phyloP scores from a whole-genome alignment of 306 rosid species.

The Vachellia collinsii region DNA sequence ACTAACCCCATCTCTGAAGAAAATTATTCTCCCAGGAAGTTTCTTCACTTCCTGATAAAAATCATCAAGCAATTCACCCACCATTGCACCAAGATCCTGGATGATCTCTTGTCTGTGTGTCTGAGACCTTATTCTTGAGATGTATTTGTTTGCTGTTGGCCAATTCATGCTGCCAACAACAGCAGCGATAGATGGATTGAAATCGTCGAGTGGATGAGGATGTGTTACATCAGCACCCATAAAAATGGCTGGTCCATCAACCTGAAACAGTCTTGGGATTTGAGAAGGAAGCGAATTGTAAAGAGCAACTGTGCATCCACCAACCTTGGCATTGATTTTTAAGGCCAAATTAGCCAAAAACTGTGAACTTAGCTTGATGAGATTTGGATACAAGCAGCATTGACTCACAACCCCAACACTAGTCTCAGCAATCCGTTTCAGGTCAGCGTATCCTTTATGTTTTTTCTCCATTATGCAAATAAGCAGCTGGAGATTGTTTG shows the following conservation, averaged over 20 bases:
- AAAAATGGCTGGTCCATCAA: slow-evolving; percentile 78
- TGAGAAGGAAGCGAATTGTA: slow-evolving; percentile 87
- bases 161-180: slow-evolving; percentile 99
- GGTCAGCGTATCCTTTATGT: slow-evolving; percentile 89
- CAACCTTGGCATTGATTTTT: slow-evolving; percentile 95
- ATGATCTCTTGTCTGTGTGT: slow-evolving; percentile 96
- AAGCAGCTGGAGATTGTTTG: slow-evolving; percentile 88
- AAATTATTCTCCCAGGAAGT: slow-evolving; percentile 80
- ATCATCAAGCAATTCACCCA: slow-evolving; percentile 83
- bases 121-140: slow-evolving; percentile 98
- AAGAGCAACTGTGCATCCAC: slow-evolving; percentile 93
- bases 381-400: slow-evolving; percentile 88
- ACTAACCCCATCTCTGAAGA: slow-evolving; percentile 96
- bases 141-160: slow-evolving; percentile 96
- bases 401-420: slow-evolving; percentile 87
- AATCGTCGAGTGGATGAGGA: slow-evolving; percentile 97
- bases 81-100: slow-evolving; percentile 83
- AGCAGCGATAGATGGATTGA: slow-evolving; percentile 95
- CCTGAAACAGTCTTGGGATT: slow-evolving; percentile 70
- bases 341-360: slow-evolving; percentile 91
- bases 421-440: slow-evolving; percentile 94
- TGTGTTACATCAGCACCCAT: slow-evolving; percentile 99
- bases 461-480: slow-evolving; percentile 88
- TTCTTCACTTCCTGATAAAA: slow-evolving; percentile 73
- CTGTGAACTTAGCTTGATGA: slow-evolving; percentile 75